A percentile compares a stretch with the other conserved stretches of the same genome.
These are phyloP conservation scores for Oryza glaberrima DNA, from an alignment of 176 grass and related monocot species.

Conservation along the genomic window DNA sequence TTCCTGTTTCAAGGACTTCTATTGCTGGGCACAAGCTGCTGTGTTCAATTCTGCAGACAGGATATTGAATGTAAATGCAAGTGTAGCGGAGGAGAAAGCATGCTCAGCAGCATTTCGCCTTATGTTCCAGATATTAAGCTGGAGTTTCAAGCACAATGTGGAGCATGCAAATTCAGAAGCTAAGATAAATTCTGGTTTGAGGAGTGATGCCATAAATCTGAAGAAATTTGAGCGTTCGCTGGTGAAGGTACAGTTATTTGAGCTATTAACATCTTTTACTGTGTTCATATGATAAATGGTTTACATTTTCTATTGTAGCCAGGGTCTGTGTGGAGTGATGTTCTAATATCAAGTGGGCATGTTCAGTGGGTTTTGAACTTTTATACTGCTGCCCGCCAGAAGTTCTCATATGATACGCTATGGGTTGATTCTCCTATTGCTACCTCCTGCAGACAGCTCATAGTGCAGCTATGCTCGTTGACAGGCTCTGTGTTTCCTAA, in stretches of 20 bases:
- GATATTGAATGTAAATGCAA: slow-evolving; percentile 67
- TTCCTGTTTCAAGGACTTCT: slow-evolving; percentile 79
- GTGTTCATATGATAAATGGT: slow-evolving; percentile 43
- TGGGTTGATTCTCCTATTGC: slow-evolving; percentile 94
- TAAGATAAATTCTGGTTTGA: slow-evolving; percentile 74
- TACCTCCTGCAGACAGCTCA: slow-evolving; percentile 77
- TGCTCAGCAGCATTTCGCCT: slow-evolving; percentile 78
- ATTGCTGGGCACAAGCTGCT: slow-evolving; percentile 93
- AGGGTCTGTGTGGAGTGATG: slow-evolving; percentile 82
- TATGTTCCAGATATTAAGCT: slow-evolving; percentile 96
- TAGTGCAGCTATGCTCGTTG: slow-evolving; percentile 95
- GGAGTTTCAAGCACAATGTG: slow-evolving; percentile 69
- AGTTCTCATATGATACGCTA: slow-evolving; percentile 78
- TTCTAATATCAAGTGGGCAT: slow-evolving; percentile 81
- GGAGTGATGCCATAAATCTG: slow-evolving; percentile 70
- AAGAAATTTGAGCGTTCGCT: slow-evolving; percentile 89
- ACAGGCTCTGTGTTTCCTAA: slow-evolving; percentile 86
- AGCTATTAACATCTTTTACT: slow-evolving; percentile 43
- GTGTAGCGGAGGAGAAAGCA: slow-evolving; percentile 67
- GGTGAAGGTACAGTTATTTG: slow-evolving; percentile 64
- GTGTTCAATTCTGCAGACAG: slow-evolving; percentile 65
- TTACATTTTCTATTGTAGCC: slow-evolving; percentile 80
- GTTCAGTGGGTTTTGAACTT: slow-evolving; percentile 82
- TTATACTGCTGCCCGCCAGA: slow-evolving; percentile 72
- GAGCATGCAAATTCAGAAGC: slow-evolving; percentile 56